Evolutionary conservation across 371 early-diverging fungal species (phyloP).

Genomic region (Smittium mucronatum): DNA sequence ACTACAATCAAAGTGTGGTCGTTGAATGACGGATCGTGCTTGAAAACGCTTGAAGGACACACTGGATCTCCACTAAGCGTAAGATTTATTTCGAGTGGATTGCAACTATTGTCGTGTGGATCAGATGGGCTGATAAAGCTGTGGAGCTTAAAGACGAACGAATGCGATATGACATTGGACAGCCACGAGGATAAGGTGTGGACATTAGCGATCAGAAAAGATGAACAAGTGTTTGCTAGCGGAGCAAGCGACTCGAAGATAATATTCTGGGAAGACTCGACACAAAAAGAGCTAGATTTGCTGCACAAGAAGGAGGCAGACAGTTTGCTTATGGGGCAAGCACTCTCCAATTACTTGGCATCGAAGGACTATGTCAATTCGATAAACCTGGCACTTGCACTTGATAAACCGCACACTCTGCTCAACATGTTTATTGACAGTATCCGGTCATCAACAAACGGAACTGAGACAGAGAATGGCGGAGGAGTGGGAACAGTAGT

Average conservation of each 20-base stretch:
- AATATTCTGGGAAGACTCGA: conserved; percentile 83
- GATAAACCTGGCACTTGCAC: conserved; percentile 74
- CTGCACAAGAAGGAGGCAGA: conserved; percentile 21
- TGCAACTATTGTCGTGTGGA: conserved; percentile 73
- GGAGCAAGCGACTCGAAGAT: conserved; percentile 86
- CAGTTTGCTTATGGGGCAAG: conserved; percentile 62
- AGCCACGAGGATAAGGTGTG: conserved; percentile 90
- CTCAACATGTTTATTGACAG: conserved; percentile 59
- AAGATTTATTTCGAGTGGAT: conserved; percentile 70
- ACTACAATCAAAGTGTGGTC: conserved; percentile 91
- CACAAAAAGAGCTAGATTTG: conserved; percentile 59
- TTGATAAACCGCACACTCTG: conserved; percentile 78
- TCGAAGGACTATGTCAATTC: conserved; percentile 86
- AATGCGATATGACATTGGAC: conserved; percentile 81
- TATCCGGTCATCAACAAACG: conserved; percentile 12
- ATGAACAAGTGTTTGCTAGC: conserved; percentile 62
- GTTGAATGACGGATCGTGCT: conserved; percentile 67
- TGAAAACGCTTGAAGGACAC: conserved; percentile 93
- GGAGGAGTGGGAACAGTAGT: not conserved
- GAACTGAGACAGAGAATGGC: not conserved
- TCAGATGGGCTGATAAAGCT: conserved; percentile 90
- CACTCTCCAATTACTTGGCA: conserved; percentile 65
- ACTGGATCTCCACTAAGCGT: conserved; percentile 81
- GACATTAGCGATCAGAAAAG: conserved; percentile 63
- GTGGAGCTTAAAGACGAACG: conserved; percentile 79